Evolutionary conservation across 805 yeast species (phyloP).

Genomic region (Suhomyces faveliae): DNA sequence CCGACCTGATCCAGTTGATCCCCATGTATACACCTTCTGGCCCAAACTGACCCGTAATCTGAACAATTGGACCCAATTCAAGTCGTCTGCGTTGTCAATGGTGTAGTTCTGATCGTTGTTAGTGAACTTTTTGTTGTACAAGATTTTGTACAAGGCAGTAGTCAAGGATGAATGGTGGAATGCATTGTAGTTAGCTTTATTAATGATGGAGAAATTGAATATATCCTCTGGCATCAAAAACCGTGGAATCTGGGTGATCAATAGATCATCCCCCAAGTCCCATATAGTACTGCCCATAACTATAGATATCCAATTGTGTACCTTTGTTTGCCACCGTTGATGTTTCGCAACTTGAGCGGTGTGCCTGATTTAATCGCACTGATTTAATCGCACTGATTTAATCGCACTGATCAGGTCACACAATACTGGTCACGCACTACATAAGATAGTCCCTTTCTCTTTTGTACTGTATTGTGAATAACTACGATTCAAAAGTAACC

Average conservation of each 20-base stretch:
- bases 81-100: slow-evolving; percentile 22
- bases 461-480: too few relatives aligned
- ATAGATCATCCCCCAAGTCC: slow-evolving; percentile 42
- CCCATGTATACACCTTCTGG: slow-evolving; percentile 53
- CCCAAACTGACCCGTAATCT: slow-evolving; percentile 29
- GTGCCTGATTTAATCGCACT: neutral
- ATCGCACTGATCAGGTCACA: neutral
- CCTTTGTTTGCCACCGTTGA: neutral
- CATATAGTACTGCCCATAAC: slow-evolving; percentile 3
- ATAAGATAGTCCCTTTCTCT: too few relatives aligned
- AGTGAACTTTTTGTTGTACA: slow-evolving; percentile 44
- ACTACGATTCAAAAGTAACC: neutral
- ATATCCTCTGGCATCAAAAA: slow-evolving; percentile 41
- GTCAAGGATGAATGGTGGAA: slow-evolving; percentile 29
- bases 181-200: slow-evolving; percentile 32
- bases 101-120: slow-evolving; percentile 38
- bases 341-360: neutral
- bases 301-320: too few relatives aligned
- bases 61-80: slow-evolving; percentile 53
- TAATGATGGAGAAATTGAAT: slow-evolving; percentile 27
- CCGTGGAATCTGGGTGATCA: slow-evolving; percentile 33
- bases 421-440: too few relatives aligned
- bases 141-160: slow-evolving; percentile 32
- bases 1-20: slow-evolving; percentile 41
- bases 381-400: neutral